Conservation (phyloP, 139 green algal genomes). For the Chlamydomonas sphaeroides region DNA sequence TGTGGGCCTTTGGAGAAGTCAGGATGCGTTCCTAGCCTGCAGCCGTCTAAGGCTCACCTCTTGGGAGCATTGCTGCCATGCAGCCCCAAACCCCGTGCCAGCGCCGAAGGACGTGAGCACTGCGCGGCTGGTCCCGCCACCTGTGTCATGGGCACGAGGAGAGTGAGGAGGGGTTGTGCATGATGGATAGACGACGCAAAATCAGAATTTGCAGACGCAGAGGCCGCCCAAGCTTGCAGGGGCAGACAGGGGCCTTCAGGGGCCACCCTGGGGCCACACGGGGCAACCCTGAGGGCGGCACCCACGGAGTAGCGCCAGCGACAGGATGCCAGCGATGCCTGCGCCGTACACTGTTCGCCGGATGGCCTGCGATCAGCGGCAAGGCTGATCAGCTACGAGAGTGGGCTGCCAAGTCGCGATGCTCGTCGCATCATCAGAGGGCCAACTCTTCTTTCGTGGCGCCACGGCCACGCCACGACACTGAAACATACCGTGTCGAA, state of each 20-base stretch:
- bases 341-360: constrained; percentile 38
- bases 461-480: no score
- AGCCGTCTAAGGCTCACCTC: constrained; percentile 8
- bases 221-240: no score
- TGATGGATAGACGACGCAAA: no score
- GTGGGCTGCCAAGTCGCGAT: no score
- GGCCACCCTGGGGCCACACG: neutral
- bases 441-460: no score
- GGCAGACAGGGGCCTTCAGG: no score
- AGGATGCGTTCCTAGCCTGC: no score
- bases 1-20: no score
- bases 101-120: constrained; percentile 41
- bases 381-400: no score
- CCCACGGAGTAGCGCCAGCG: constrained; percentile 35
- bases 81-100: constrained; percentile 22
- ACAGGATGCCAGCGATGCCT: constrained; percentile 1
- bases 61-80: constrained; percentile 44
- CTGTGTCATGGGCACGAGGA: neutral
- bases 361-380: neutral
- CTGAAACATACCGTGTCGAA: constrained; percentile 11
- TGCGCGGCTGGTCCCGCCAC: constrained; percentile 14
- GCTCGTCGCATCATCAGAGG: no score
- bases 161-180: no score
- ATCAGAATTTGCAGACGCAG: no score
- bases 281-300: neutral